Evolutionary conservation across 345 rosid genomes (phyloP).

Genomic region (Cardamine occulta): DNA sequence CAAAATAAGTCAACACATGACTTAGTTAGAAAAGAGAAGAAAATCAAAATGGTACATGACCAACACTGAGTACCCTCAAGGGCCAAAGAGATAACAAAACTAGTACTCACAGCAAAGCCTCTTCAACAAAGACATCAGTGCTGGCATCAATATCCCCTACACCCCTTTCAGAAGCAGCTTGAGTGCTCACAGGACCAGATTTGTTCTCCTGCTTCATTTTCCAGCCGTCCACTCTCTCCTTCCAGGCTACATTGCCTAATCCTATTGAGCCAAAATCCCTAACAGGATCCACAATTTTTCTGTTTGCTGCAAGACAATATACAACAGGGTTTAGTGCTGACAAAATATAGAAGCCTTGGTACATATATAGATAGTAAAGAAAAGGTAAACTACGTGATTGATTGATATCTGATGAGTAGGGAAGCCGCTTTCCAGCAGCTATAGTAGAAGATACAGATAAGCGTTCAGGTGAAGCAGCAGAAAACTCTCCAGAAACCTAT

Average conservation of each 20-base stretch:
- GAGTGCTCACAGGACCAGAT: constrained; percentile 73
- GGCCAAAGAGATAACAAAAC: constrained; percentile 19
- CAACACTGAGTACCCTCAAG: not conserved
- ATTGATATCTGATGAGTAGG: constrained; percentile 54
- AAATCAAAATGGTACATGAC: not conserved
- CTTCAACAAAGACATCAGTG: constrained; percentile 83
- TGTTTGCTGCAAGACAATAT: constrained; percentile 51
- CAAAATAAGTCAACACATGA: constrained; percentile 10
- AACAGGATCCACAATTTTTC: constrained; percentile 62
- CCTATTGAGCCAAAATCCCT: constrained; percentile 31
- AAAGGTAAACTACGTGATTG: constrained; percentile 56
- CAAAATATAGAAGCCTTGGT: not conserved
- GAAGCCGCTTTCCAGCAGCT: constrained; percentile 58
- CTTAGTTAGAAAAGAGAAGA: not conserved
- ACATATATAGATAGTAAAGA: not conserved
- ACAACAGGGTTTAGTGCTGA: constrained; percentile 15
- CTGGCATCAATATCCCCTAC: constrained; percentile 84
- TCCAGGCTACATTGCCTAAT: constrained; percentile 78
- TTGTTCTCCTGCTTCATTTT: constrained; percentile 93
- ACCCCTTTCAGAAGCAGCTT: constrained; percentile 86
- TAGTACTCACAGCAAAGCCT: constrained; percentile 75
- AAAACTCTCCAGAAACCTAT: constrained; percentile 83
- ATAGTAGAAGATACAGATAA: constrained; percentile 73
- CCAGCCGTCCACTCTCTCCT: constrained; percentile 95
- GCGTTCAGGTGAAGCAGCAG: constrained; percentile 84